A percentile compares a stretch with the other conserved stretches of the same genome.
Evolutionary conservation across 306 rosid species (phyloP).

Genomic region (Begonia fuchsioides): DNA sequence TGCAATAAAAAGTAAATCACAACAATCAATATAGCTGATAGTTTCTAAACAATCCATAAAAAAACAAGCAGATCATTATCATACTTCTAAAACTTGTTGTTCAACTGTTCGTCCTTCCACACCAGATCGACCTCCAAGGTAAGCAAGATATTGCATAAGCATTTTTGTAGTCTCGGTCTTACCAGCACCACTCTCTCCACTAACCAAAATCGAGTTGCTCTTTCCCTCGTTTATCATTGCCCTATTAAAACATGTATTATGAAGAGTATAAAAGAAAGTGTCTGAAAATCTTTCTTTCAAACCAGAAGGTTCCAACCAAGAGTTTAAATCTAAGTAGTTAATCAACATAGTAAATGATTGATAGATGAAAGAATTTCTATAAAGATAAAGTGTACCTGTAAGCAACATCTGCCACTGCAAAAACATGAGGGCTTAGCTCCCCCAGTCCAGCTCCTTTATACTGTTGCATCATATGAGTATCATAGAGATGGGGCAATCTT

Average conservation of each 20-base stretch:
- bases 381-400: slow-evolving; percentile 40
- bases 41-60: neutral
- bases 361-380: too few species aligned
- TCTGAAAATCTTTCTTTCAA: too few species aligned
- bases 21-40: neutral
- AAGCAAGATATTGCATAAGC: slow-evolving; percentile 98
- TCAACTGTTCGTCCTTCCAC: slow-evolving; percentile 99
- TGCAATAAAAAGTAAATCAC: slow-evolving; percentile 16
- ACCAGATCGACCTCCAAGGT: slow-evolving; percentile 98
- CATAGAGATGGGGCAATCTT: slow-evolving; percentile 90
- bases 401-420: slow-evolving; percentile 98
- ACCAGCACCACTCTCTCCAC: slow-evolving; percentile 99
- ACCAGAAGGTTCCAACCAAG: too few species aligned
- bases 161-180: slow-evolving; percentile 99
- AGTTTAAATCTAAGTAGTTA: too few species aligned
- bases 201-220: slow-evolving; percentile 96
- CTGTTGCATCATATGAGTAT: slow-evolving; percentile 97
- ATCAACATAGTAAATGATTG: too few species aligned
- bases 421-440: slow-evolving; percentile 98
- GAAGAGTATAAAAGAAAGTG: too few species aligned
- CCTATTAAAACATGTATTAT: too few species aligned
- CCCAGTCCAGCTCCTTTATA: slow-evolving; percentile 94
- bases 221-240: too few species aligned
- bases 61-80: slow-evolving; percentile 8
- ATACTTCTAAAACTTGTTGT: slow-evolving; percentile 98